Evolutionary conservation across 345 rosid species (phyloP).

Genomic region (Bruguiera parviflora): DNA sequence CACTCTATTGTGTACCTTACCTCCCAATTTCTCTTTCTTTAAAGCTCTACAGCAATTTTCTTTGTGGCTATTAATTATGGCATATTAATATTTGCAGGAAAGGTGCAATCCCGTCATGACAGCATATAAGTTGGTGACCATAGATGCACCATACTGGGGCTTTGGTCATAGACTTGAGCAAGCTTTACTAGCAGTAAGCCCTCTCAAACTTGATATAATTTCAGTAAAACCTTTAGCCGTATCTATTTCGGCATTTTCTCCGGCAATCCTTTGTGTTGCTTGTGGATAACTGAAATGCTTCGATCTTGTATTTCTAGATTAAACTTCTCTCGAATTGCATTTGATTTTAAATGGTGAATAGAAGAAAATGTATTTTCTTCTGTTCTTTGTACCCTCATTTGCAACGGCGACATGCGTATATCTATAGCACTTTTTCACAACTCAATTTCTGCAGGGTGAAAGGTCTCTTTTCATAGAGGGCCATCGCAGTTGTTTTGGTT

Average conservation of each 20-base stretch:
- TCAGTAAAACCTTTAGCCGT: no score
- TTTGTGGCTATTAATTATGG: slow-evolving; percentile 4
- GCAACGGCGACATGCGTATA: background rate
- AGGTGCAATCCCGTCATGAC: slow-evolving; percentile 62
- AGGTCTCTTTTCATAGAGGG: slow-evolving; percentile 56
- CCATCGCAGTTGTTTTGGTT: slow-evolving; percentile 55
- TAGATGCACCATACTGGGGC: slow-evolving; percentile 75
- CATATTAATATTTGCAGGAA: slow-evolving; percentile 38
- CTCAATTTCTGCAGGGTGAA: slow-evolving; percentile 43
- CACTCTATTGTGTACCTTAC: background rate
- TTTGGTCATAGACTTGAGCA: slow-evolving; percentile 66
- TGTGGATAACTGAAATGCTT: no score
- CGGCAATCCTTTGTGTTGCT: no score
- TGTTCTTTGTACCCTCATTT: no score
- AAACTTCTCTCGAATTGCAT: no score
- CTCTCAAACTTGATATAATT: slow-evolving; percentile 1
- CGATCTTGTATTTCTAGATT: no score
- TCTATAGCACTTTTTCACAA: background rate
- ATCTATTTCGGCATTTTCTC: no score
- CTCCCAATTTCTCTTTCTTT: background rate
- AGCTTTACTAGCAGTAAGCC: slow-evolving; percentile 54
- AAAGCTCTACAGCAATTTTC: background rate
- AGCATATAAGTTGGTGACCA: slow-evolving; percentile 58
- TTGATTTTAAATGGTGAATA: no score
- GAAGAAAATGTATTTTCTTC: no score